A percentile compares a stretch with the other conserved stretches of the same genome.
phyloP scores from a whole-genome alignment of 352 stramenopile genomes.

The Salisapilia sapeloensis region DNA sequence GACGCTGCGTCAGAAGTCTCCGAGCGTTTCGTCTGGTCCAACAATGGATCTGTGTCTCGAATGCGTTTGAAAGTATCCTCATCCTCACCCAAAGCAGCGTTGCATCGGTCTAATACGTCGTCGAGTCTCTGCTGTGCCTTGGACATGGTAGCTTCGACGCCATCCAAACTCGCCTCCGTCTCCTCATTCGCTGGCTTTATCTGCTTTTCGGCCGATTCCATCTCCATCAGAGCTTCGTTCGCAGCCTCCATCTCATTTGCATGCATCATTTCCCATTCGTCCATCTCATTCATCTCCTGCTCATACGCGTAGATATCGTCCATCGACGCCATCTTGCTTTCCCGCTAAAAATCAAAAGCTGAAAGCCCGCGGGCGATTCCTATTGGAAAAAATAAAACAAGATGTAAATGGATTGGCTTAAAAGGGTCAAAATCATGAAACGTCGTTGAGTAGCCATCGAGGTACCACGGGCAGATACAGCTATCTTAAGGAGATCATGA shows the following conservation, averaged over 20 bases:
- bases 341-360: neutral
- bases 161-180: neutral
- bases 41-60: too few species aligned
- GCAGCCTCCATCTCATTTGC: conserved; percentile 62
- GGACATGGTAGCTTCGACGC: conserved; percentile 10
- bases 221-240: conserved; percentile 37
- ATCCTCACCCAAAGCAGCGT: conserved; percentile 33
- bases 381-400: conserved; percentile 11
- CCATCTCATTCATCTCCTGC: conserved; percentile 49
- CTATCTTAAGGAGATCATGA: too few species aligned
- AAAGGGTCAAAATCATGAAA: conserved; percentile 1
- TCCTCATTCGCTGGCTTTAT: neutral
- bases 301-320: conserved; percentile 60
- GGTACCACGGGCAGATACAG: too few species aligned
- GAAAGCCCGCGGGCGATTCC: conserved; percentile 14
- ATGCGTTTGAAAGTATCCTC: too few species aligned
- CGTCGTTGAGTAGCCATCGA: conserved; percentile 3
- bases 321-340: conserved; percentile 8
- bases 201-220: conserved; percentile 23
- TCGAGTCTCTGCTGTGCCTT: conserved; percentile 27
- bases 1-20: neutral
- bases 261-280: conserved; percentile 78
- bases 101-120: conserved; percentile 39
- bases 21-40: neutral
- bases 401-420: conserved; percentile 10